phyloP scores from a whole-genome alignment of 164 flowering plant species.

The Magnolia kwangsiensis region DNA sequence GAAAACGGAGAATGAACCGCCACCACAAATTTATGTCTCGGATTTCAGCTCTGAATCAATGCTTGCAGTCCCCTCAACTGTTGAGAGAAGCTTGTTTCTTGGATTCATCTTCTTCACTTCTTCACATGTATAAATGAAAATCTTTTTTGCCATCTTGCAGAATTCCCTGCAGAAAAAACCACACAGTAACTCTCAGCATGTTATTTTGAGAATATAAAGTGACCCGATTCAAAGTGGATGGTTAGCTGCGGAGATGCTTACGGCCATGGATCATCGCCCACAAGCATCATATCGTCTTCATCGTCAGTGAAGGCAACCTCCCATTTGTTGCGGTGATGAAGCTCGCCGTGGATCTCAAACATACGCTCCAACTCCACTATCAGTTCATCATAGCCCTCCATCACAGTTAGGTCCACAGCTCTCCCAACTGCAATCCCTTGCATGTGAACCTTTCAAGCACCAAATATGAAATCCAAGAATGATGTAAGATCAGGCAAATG shows the following conservation, averaged over 20 bases:
- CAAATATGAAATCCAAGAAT: not conserved
- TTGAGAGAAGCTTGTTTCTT: constrained; percentile 39
- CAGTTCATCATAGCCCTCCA: constrained; percentile 70
- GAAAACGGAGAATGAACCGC: not conserved
- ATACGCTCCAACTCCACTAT: constrained; percentile 68
- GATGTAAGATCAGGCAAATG: not conserved
- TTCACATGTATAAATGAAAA: constrained; percentile 75
- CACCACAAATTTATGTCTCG: not conserved
- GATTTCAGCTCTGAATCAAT: constrained; percentile 22
- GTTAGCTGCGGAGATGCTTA: constrained; percentile 10
- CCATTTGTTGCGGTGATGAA: constrained; percentile 62
- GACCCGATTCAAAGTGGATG: too few species aligned
- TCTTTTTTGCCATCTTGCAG: constrained; percentile 74
- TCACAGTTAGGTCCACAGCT: constrained; percentile 69
- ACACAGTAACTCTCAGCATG: too few species aligned
- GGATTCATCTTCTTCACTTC: constrained; percentile 72
- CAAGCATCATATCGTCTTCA: constrained; percentile 94
- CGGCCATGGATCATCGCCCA: constrained; percentile 94
- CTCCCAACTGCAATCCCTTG: constrained; percentile 89
- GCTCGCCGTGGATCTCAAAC: constrained; percentile 82
- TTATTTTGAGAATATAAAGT: too few species aligned
- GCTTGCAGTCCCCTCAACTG: constrained; percentile 33
- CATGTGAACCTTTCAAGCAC: constrained; percentile 71
- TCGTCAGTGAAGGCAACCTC: constrained; percentile 83
- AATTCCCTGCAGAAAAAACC: constrained; percentile 62